Base-by-base conservation (phyloP, 2,329 filamentous ascomycete genomes). In the Alternaria sp. region DNA sequence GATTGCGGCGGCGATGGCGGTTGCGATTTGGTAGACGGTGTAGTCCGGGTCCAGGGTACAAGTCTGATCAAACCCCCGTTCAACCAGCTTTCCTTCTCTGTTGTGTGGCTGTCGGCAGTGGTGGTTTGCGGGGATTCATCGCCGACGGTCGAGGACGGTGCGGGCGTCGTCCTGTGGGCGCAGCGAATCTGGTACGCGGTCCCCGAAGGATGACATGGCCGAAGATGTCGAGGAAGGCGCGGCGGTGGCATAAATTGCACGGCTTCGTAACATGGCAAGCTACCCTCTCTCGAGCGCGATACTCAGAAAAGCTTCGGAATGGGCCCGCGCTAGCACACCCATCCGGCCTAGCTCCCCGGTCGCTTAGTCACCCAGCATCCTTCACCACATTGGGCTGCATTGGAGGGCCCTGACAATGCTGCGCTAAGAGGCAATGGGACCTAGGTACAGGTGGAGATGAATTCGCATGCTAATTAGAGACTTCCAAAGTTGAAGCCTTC, bases 191-290 rank as follows among this genome's bases (percentile, higher is more conserved):
- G 80, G 56, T 67, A 68, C 46, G 74, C 65, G 67, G 70, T 79
- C 81, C 81, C 81, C 75, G 74, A 70, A 72, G 80, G 77, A 69
- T 80, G 75, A 71, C 81, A 78, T 77, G 80, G 81, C 77, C 80
- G 80, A 76, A 74, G 74, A 72, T 80, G 77, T 74, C 76, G 80
- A 64, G 78, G 72, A 43, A 79, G 73, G 69, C 80, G 80, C 75
- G 78, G 78, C 73, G 76, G 76, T 75, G 77, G 81, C 82, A 84
- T 84, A 77, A 83, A 83, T 79, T 79, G 74, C 65, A 67, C 67
- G 50, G 63, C 68, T 66, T 68, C 62, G 69, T 73, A 65, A 72
- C 77, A 79, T 79, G 67, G 74, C 75, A 77, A 66, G 69, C 68
- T 60, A 54, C 50, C 59, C 44, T 65, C 52, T 62, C 57, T 45